These are phyloP conservation scores for Juncus inflexus DNA, from an alignment of 176 grass and related monocot genomes.

Conservation along the genomic window DNA sequence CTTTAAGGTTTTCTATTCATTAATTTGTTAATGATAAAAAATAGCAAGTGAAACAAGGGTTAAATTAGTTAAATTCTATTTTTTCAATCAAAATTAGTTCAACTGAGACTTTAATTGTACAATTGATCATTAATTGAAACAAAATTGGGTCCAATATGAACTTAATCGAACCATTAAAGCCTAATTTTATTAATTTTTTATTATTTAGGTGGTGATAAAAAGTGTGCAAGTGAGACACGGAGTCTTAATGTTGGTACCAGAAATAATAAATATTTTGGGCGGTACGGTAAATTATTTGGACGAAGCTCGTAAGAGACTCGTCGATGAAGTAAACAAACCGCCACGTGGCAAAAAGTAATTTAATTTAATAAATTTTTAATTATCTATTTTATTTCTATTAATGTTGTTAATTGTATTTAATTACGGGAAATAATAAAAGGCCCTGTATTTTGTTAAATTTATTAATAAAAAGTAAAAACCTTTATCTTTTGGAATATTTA, in stretches of 20 bases:
- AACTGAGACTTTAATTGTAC: too few relatives aligned
- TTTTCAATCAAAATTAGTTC: too few relatives aligned
- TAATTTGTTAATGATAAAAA: too few relatives aligned
- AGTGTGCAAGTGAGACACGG: conserved; percentile 76
- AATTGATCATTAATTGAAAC: too few relatives aligned
- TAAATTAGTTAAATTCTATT: too few relatives aligned
- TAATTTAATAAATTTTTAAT: conserved; percentile 22
- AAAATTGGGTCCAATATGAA: too few relatives aligned
- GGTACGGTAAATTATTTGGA: conserved; percentile 68
- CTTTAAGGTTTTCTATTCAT: too few relatives aligned
- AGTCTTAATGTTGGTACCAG: conserved; percentile 79
- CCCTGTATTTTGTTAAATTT: conserved; percentile 8
- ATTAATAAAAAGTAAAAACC: conserved; percentile 25
- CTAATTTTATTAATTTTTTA: too few relatives aligned
- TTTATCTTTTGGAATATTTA: conserved; percentile 12
- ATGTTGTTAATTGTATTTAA: conserved; percentile 7
- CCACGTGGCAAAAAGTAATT: conserved; percentile 75
- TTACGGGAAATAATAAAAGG: conserved; percentile 15
- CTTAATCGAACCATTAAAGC: too few relatives aligned
- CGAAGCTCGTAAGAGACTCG: conserved; percentile 66
- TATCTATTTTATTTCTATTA: conserved; percentile 9
- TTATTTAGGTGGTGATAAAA: conserved; percentile 66
- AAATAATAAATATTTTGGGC: conserved; percentile 73
- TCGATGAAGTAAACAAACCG: conserved; percentile 91
- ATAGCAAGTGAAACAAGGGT: too few relatives aligned